Evolutionary conservation across 1,139 yeast genomes (phyloP).

Genomic region (Ogataea hybrid): DNA sequence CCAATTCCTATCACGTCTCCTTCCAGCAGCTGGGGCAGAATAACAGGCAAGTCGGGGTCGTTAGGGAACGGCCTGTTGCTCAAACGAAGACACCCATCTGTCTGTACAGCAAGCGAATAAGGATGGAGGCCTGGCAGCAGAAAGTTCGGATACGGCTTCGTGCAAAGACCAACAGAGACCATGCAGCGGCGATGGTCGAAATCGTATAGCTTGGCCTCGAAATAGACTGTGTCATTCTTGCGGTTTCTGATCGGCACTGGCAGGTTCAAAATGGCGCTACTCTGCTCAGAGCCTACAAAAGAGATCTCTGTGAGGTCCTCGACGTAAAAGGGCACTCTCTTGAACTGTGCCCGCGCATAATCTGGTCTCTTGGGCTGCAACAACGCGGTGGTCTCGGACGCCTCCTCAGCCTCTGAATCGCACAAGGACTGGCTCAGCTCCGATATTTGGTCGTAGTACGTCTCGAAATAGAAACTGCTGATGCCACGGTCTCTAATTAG

Average conservation of each 20-base stretch:
- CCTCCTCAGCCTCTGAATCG: slow-evolving; percentile 25
- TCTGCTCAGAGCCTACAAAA: slow-evolving; percentile 41
- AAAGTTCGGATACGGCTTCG: slow-evolving; percentile 88
- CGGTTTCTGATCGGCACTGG: slow-evolving; percentile 63
- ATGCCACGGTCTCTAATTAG: slow-evolving; percentile 49
- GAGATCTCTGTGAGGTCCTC: slow-evolving; percentile 64
- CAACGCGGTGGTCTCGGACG: slow-evolving; percentile 34
- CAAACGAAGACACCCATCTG: slow-evolving; percentile 76
- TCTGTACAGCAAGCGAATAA: slow-evolving; percentile 84
- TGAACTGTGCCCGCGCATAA: slow-evolving; percentile 16
- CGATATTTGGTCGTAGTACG: slow-evolving; percentile 35
- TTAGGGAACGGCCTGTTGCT: slow-evolving; percentile 70
- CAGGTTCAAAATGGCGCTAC: slow-evolving; percentile 53
- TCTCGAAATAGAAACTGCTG: slow-evolving; percentile 42
- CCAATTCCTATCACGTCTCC: slow-evolving; percentile 96
- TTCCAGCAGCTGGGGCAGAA: slow-evolving; percentile 71
- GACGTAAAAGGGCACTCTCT: slow-evolving; percentile 36
- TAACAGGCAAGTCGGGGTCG: slow-evolving; percentile 67
- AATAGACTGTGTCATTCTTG: slow-evolving; percentile 63
- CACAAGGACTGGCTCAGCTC: slow-evolving; percentile 23
- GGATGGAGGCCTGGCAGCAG: slow-evolving; percentile 83
- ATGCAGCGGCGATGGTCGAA: slow-evolving; percentile 43
- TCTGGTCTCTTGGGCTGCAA: slow-evolving; percentile 22
- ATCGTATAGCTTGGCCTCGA: slow-evolving; percentile 66
- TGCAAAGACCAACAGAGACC: slow-evolving; percentile 73